Evolutionary conservation across 2,329 filamentous ascomycete genomes (phyloP).

Genomic region (Cercospora janseana): DNA sequence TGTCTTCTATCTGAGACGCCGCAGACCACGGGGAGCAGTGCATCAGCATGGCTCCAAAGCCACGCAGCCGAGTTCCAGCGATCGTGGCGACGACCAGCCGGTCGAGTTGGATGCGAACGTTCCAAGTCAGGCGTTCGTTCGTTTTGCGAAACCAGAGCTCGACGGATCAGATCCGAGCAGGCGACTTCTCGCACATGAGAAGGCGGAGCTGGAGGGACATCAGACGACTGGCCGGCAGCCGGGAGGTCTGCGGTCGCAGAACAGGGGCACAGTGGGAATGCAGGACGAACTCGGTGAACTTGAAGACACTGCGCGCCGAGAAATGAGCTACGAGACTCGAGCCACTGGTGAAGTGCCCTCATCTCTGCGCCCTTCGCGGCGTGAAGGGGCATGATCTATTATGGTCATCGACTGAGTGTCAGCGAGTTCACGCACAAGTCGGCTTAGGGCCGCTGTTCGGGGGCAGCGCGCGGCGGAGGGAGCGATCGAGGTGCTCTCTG

Average conservation of each 20-base stretch:
- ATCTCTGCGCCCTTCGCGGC: slow-evolving; percentile 1
- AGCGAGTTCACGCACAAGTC: background rate
- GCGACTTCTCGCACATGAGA: slow-evolving; percentile 2
- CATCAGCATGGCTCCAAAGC: background rate
- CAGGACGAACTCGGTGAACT: slow-evolving; percentile 8
- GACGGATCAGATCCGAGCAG: background rate
- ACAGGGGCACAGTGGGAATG: background rate
- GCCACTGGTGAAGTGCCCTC: slow-evolving; percentile 4
- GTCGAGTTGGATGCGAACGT: background rate
- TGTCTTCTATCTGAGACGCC: slow-evolving; percentile 9
- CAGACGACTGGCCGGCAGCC: background rate
- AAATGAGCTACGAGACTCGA: slow-evolving; percentile 7
- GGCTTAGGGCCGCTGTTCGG: background rate
- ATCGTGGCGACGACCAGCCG: background rate
- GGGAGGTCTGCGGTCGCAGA: background rate
- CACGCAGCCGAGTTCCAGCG: background rate
- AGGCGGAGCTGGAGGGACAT: slow-evolving; percentile 4
- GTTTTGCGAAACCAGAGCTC: slow-evolving; percentile 6
- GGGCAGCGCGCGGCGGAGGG: too few species aligned
- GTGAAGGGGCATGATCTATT: background rate
- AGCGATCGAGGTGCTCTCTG: too few species aligned
- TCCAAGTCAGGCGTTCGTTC: background rate
- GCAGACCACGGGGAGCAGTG: background rate
- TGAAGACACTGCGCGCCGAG: background rate
- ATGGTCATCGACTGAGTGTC: too few species aligned